Percentiles rank a stretch among this genome's conserved stretches.
Evolutionary conservation across 495 filamentous ascomycete genomes (phyloP).

Genomic region (Tuber brumale): DNA sequence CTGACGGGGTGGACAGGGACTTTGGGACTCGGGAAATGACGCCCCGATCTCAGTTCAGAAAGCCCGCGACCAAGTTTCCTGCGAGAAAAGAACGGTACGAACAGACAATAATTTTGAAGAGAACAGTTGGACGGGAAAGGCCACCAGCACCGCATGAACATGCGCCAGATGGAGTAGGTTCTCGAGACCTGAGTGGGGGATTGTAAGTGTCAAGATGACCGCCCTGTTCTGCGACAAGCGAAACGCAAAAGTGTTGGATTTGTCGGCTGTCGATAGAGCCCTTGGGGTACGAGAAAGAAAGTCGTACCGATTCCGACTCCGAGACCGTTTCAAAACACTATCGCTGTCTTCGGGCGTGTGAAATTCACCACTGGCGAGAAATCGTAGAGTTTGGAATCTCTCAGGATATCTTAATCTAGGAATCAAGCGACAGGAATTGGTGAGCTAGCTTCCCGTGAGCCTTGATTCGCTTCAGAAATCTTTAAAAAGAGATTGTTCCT

Average conservation of each 20-base stretch:
- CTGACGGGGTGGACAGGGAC: background rate
- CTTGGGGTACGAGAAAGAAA: background rate
- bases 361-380: background rate
- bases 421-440: background rate
- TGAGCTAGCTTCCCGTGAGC: background rate
- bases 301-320: background rate
- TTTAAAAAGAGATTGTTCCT: background rate
- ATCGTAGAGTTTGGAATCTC: background rate
- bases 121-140: background rate
- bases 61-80: background rate
- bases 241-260: background rate
- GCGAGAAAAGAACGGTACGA: background rate
- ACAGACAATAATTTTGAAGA: background rate
- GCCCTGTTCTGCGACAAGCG: background rate
- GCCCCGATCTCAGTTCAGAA: background rate
- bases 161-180: background rate
- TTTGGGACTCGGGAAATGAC: background rate
- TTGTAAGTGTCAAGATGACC: background rate
- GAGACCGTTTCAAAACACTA: background rate
- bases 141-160: background rate
- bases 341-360: background rate
- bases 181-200: background rate
- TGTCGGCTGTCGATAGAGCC: background rate
- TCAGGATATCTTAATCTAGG: background rate
- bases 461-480: background rate